A percentile compares a stretch with the other conserved stretches of the same genome.
phyloP scores from a whole-genome alignment of 1,284 basidiomycete genomes.

The Leccinum pachyderme region DNA sequence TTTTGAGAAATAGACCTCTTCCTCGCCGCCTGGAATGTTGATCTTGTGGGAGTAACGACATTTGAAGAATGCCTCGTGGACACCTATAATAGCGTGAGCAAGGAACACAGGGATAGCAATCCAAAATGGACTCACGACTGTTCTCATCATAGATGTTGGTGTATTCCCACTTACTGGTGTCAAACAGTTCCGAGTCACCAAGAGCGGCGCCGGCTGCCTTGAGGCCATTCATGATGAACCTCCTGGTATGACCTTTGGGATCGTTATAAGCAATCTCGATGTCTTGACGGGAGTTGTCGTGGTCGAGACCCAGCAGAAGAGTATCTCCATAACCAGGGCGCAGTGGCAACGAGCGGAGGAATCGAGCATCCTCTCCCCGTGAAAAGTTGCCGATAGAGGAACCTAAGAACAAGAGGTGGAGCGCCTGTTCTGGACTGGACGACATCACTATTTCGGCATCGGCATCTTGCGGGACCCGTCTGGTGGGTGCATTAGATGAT shows the following conservation, averaged over 20 bases:
- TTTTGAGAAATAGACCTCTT: constrained; percentile 52
- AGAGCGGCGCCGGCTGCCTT: constrained; percentile 58
- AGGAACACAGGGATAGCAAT: background rate
- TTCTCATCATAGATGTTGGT: constrained; percentile 72
- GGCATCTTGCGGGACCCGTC: constrained; percentile 8
- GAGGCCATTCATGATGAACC: constrained; percentile 92
- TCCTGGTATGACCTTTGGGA: constrained; percentile 68
- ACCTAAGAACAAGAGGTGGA: constrained; percentile 91
- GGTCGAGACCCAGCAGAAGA: constrained; percentile 82
- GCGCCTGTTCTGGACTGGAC: constrained; percentile 47
- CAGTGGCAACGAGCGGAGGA: constrained; percentile 80
- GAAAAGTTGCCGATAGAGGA: constrained; percentile 92
- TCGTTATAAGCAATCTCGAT: constrained; percentile 88
- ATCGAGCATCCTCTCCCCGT: constrained; percentile 69
- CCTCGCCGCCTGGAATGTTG: constrained; percentile 46
- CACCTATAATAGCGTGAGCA: constrained; percentile 48
- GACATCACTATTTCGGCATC: constrained; percentile 33
- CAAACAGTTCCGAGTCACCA: constrained; percentile 62
- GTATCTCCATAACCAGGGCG: constrained; percentile 71
- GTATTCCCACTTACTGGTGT: constrained; percentile 80
- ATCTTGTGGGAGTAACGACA: constrained; percentile 66
- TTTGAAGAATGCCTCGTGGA: constrained; percentile 86
- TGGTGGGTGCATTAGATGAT: constrained; percentile 30
- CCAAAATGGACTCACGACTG: constrained; percentile 51
- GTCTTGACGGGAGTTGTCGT: constrained; percentile 62